phyloP scores from a whole-genome alignment of 2,329 filamentous ascomycete genomes.

The Cercospora sp. region DNA sequence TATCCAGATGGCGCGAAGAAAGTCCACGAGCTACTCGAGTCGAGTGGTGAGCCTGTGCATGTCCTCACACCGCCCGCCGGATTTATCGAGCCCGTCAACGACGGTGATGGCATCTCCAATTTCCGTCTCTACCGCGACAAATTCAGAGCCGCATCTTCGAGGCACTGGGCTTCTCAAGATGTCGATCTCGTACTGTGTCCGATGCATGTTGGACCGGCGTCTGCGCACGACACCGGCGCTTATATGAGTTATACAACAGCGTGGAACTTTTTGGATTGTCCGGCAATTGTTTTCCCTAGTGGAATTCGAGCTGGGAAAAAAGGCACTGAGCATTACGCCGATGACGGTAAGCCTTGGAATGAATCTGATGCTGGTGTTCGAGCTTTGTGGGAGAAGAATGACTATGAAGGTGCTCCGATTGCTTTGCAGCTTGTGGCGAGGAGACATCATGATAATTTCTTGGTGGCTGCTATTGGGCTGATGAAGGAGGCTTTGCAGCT shows the following conservation, averaged over 20 bases:
- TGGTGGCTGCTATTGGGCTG: slow-evolving; percentile 44
- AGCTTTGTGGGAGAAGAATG: slow-evolving; percentile 44
- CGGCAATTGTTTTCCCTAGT: slow-evolving; percentile 60
- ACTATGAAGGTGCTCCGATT: slow-evolving; percentile 53
- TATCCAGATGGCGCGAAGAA: neutral
- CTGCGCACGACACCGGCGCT: slow-evolving; percentile 52
- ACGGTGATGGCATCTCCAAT: neutral
- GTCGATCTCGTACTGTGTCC: slow-evolving; percentile 55
- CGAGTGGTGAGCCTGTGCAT: neutral
- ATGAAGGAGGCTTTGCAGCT: slow-evolving; percentile 28
- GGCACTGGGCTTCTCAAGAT: neutral
- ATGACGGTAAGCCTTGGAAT: slow-evolving; percentile 39
- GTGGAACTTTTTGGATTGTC: slow-evolving; percentile 64
- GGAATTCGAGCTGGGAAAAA: slow-evolving; percentile 44
- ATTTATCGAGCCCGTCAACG: neutral
- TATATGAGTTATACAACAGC: slow-evolving; percentile 65
- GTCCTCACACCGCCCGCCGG: neutral
- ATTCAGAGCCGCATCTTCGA: neutral
- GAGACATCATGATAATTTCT: slow-evolving; percentile 57
- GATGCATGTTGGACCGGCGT: slow-evolving; percentile 55
- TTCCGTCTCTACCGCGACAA: neutral
- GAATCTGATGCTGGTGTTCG: slow-evolving; percentile 52
- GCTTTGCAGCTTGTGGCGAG: slow-evolving; percentile 56
- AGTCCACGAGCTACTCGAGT: neutral
- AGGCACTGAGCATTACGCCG: slow-evolving; percentile 44